Base-by-base conservation (phyloP, 1,284 basidiomycete species). In the Blastosporella zonata region DNA sequence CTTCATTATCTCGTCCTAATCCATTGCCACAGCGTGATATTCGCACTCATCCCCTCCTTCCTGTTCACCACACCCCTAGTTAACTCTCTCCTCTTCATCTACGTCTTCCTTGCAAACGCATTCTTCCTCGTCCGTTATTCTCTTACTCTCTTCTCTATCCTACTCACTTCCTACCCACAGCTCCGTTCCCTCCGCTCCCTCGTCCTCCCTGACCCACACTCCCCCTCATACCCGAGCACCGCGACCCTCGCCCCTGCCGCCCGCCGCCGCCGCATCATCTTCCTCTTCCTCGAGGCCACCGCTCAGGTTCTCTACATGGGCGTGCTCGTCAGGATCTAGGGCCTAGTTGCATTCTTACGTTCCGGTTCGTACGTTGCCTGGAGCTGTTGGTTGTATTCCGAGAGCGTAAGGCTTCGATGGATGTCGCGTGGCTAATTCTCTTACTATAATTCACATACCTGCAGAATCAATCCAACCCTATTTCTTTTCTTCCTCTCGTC, bases 181-280 rank as follows among this genome's bases (percentile, higher is more conserved):
- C 82, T 94, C 33, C 91, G 94, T 45, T 95, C 94, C 3, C 77
- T 98, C 21, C 90, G 93, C 48, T 92, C 92, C 35, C 85, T 97
- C 45, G 83, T 97, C 41, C 79, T 97, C 2, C 93, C 95, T 2
- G 70, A 74, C 55, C 63, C 70, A 6, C 29, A 31, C 6, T 67
- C 68, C 23, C 61, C 63, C 21, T 62, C 77, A 2, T 78, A 78
- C 5, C 90, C 89, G 0, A n/a, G n/a, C n/a, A n/a, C n/a, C n/a
- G n/a, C n/a, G n/a, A n/a, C n/a, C n/a, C 81, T 95, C 28, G 86
- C 84, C 17, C 88, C 88, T 55, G 80, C 85, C 0, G 90, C 93
- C 58, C 78, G 94, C 13, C 81, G 86, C 13, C 75, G 89, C 33
- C 77, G 94, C 28, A 89, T 97, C 55, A 86, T 90, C 46, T 86